Base-by-base conservation (phyloP, 2,329 filamentous ascomycete genomes). In the Diaporthe destruens region DNA sequence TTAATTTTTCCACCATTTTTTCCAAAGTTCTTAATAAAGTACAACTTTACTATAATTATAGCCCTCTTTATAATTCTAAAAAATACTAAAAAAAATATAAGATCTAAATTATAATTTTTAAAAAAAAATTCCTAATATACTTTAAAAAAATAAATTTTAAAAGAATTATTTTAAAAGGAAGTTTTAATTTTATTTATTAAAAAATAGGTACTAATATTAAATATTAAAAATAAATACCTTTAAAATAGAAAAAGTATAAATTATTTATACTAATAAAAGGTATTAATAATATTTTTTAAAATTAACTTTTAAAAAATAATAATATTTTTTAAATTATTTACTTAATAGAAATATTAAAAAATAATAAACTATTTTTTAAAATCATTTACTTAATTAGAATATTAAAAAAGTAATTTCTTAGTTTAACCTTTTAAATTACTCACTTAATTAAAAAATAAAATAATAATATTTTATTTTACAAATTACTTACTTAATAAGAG, bases 1-100 rank as follows among this genome's bases (percentile, higher is more conserved):
- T 23, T 51, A 51, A 1, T 3, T 0, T 51, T n/a, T 11, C 23
- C 3, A 11, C 23, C 23, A 7, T 8, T n/a, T 7, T 11, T 51
- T n/a, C 23, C 23, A 51, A 49, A n/a, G n/a, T n/a, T n/a, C n/a
- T n/a, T n/a, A n/a, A n/a, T n/a, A n/a, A n/a, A n/a, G n/a, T n/a
- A n/a, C n/a, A n/a, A n/a, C n/a, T n/a, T n/a, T n/a, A n/a, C n/a
- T 51, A 25, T 47, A 47, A 47, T 47, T 47, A 47, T 47, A 47
- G 2, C 5, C 5, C 18, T 18, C 5, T 47, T 47, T 47, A 47
- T 18, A 18, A 47, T 2, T 47, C 18, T 47, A 47, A 47, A 47
- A 47, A 16, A 47, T 4, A 29, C 5, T 3, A 29, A 29, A 29
- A 29, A 29, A n/a, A n/a, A 5, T 29, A 29, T 29, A 29, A 3